phyloP scores from a whole-genome alignment of 805 yeast species.

The Wickerhamia fluorescens region DNA sequence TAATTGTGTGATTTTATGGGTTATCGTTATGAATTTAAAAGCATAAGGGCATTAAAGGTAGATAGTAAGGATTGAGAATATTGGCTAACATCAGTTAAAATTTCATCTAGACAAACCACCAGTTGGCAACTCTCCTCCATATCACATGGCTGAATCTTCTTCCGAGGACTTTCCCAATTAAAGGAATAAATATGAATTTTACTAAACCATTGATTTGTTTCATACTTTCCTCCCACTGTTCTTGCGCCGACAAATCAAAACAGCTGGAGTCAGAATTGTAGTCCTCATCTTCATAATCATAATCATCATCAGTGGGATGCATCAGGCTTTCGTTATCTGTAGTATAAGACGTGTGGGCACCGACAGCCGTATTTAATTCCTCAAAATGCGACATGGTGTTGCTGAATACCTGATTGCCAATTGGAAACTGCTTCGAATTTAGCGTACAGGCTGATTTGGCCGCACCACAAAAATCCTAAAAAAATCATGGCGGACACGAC shows the following conservation, averaged over 20 bases:
- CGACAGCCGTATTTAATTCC: too few relatives aligned
- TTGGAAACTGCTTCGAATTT: too few relatives aligned
- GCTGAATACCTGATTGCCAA: not conserved
- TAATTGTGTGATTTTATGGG: too few relatives aligned
- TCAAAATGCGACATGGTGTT: conserved; percentile 5
- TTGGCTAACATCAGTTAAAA: too few relatives aligned
- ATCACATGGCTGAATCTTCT: conserved; percentile 38
- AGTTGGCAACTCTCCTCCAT: conserved; percentile 30
- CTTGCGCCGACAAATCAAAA: conserved; percentile 43
- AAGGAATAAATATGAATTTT: conserved; percentile 55
- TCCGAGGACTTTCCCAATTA: conserved; percentile 62
- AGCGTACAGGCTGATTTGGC: too few relatives aligned
- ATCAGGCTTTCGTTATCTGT: too few relatives aligned
- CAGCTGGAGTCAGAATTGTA: conserved; percentile 9
- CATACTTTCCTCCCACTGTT: conserved; percentile 69
- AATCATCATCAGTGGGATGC: conserved; percentile 3
- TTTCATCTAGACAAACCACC: conserved; percentile 22
- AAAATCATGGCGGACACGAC: too few relatives aligned
- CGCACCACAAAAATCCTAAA: too few relatives aligned
- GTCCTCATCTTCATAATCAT: conserved; percentile 7
- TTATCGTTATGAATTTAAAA: too few relatives aligned
- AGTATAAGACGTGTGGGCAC: too few relatives aligned
- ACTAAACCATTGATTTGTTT: conserved; percentile 52
- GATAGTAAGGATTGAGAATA: too few relatives aligned
- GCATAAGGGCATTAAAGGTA: too few relatives aligned